phyloP scores from a whole-genome alignment of 371 early-diverging fungal species.

The Circinella umbellata region DNA sequence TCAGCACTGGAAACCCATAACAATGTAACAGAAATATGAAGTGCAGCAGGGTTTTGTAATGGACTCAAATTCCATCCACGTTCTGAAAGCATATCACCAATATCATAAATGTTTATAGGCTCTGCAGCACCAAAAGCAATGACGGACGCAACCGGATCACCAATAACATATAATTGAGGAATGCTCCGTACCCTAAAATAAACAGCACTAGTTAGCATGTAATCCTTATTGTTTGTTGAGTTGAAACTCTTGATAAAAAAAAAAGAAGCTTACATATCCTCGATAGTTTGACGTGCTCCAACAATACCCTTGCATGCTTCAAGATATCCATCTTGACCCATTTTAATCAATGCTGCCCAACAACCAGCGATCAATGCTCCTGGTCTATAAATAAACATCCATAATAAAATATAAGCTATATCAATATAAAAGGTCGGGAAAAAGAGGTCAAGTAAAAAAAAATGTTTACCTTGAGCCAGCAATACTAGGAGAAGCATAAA shows the following conservation, averaged over 20 bases:
- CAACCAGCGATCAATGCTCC: slow-evolving; percentile 96
- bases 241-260: background rate
- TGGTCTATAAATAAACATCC: slow-evolving; percentile 47
- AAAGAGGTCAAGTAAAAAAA: background rate
- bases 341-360: slow-evolving; percentile 91
- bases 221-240: background rate
- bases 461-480: slow-evolving; percentile 81
- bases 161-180: slow-evolving; percentile 80
- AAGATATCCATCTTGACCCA: slow-evolving; percentile 90
- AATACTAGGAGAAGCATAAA: slow-evolving; percentile 93
- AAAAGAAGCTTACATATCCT: slow-evolving; percentile 52
- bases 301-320: slow-evolving; percentile 83
- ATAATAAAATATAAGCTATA: background rate
- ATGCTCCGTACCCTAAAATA: slow-evolving; percentile 59
- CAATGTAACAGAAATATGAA: slow-evolving; percentile 92
- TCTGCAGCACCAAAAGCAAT: slow-evolving; percentile 82
- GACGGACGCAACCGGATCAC: slow-evolving; percentile 86
- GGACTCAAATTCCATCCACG: slow-evolving; percentile 90
- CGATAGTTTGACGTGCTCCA: slow-evolving; percentile 73
- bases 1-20: slow-evolving; percentile 77
- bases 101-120: slow-evolving; percentile 79
- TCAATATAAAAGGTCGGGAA: background rate
- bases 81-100: slow-evolving; percentile 78
- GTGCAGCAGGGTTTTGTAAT: slow-evolving; percentile 87
- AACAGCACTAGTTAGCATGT: background rate